Conservation (phyloP, 805 yeast genomes). For the Lipomyces starkeyi region DNA sequence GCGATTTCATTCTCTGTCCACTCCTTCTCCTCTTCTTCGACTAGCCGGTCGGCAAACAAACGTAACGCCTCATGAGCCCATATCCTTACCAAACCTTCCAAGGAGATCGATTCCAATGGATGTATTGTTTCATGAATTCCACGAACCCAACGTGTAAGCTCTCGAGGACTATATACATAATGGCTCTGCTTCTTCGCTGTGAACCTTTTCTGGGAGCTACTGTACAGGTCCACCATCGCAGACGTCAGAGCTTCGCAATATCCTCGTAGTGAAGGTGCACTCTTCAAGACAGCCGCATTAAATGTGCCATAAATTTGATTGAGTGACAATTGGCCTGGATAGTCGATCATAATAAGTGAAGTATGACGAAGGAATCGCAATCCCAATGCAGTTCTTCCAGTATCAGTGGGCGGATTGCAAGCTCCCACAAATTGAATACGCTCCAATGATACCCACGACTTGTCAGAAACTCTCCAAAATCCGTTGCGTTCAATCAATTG, state of each 20-base stretch:
- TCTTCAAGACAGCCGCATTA: conserved; percentile 59
- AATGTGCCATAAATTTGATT: conserved; percentile 69
- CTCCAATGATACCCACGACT: conserved; percentile 68
- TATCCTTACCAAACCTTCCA: conserved; percentile 60
- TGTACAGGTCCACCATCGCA: conserved; percentile 72
- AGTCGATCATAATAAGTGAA: conserved; percentile 72
- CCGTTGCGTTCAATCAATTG: conserved; percentile 76
- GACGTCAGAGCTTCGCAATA: conserved; percentile 58
- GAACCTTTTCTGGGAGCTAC: conserved; percentile 52
- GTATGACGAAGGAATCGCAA: conserved; percentile 70
- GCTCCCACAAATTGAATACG: conserved; percentile 90
- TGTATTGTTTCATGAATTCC: conserved; percentile 66
- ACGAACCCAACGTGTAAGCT: conserved; percentile 82
- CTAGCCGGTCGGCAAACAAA: conserved; percentile 76
- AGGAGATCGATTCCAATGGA: conserved; percentile 47
- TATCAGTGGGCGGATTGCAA: conserved; percentile 86
- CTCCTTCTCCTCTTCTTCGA: conserved; percentile 52
- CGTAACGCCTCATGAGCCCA: conserved; percentile 86
- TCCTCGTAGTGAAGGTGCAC: conserved; percentile 65
- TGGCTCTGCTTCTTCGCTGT: conserved; percentile 54
- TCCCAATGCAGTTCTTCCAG: conserved; percentile 67
- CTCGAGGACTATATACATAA: conserved; percentile 87
- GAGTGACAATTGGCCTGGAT: conserved; percentile 71
- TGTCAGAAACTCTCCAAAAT: conserved; percentile 69
- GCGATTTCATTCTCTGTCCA: conserved; percentile 55